phyloP scores from a whole-genome alignment of 1,284 basidiomycete genomes.

The Ustilago curta region DNA sequence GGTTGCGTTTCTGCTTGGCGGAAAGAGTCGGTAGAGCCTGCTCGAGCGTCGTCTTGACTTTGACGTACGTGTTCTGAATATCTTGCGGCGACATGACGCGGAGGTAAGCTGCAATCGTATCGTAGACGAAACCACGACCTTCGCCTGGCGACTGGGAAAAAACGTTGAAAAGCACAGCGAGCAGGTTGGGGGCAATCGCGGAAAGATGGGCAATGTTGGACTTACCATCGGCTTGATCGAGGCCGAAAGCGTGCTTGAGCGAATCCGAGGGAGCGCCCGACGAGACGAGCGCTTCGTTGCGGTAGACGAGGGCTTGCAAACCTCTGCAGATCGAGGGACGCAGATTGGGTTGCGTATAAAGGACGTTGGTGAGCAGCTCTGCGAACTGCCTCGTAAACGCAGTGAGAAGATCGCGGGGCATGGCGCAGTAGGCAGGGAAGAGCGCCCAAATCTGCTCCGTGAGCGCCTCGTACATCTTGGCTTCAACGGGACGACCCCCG shows the following conservation, averaged over 20 bases:
- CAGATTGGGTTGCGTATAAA: conserved; percentile 88
- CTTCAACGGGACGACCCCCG: conserved; percentile 79
- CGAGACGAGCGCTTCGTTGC: conserved; percentile 73
- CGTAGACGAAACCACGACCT: conserved; percentile 83
- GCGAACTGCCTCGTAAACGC: conserved; percentile 59
- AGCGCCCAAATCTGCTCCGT: conserved; percentile 90
- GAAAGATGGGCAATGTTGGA: conserved; percentile 81
- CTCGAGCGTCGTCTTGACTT: conserved; percentile 82
- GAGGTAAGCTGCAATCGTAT: conserved; percentile 88
- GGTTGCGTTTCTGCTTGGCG: conserved; percentile 40
- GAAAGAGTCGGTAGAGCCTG: conserved; percentile 74
- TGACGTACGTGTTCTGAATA: conserved; percentile 82
- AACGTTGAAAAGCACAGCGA: conserved; percentile 96
- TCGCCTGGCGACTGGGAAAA: conserved; percentile 85
- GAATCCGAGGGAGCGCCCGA: conserved; percentile 72
- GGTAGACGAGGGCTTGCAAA: conserved; percentile 83
- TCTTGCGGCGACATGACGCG: conserved; percentile 76
- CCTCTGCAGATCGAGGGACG: conserved; percentile 85
- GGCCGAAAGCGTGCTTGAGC: conserved; percentile 72
- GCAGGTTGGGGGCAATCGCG: conserved; percentile 87
- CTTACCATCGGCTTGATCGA: conserved; percentile 75
- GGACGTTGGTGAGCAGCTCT: conserved; percentile 85
- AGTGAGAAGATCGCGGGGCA: conserved; percentile 80
- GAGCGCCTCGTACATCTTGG: conserved; percentile 92
- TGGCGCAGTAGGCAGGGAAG: conserved; percentile 77